Base-by-base conservation (phyloP, 2,329 filamentous ascomycete species). In the Hansfordia pulvinata region DNA sequence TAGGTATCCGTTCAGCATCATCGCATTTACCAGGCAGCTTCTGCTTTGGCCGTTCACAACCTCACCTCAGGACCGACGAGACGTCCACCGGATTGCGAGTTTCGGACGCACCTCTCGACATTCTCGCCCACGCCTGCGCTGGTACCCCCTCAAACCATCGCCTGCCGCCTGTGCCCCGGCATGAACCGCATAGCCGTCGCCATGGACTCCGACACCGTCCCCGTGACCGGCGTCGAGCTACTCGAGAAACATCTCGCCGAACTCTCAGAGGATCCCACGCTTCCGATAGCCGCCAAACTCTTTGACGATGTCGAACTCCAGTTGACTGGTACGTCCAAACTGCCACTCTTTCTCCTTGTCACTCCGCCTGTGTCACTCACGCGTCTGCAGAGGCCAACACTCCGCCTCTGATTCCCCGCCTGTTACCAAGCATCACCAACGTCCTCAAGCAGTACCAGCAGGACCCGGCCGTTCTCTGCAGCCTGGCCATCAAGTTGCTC, bases 251-350 rank as follows among this genome's bases (percentile, higher is more conserved):
- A 76, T 41, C 52, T 76, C 10, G 53, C 62, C 26, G 47, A 59
- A 16, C 50, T 75, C n/a, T 34, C 57, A 11, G 42, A 48, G 15
- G 55, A 62, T 32, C 50, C 60, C 11, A 48, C 50, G 1, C 43
- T 56, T 2, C 43, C 52, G 1, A 49, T 68, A 19, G 47, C 63
- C 32, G 47, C 50, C 8, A 62, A 62, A 36, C 52, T 75, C 3
- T 64, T 76, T 31, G 70, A 75, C 39, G 51, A 69, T 39, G 60
- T 75, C 23, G 62, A 68, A 38, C 57, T 74, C 4, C 68, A 74
- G 40, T 51, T 76, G 10, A 72, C 56, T 21, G 62, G 67, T 64
- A 42, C 15, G 43, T 31, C 8, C 17, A 3, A 15, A 17, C 9
- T 10, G 9, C n/a, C 19, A 10, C 10, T 15, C 3, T 9, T 20